A percentile compares a stretch with the other conserved stretches of the same genome.
Conservation (phyloP, 441 rosid genomes). For the Erodium trifolium region DNA sequence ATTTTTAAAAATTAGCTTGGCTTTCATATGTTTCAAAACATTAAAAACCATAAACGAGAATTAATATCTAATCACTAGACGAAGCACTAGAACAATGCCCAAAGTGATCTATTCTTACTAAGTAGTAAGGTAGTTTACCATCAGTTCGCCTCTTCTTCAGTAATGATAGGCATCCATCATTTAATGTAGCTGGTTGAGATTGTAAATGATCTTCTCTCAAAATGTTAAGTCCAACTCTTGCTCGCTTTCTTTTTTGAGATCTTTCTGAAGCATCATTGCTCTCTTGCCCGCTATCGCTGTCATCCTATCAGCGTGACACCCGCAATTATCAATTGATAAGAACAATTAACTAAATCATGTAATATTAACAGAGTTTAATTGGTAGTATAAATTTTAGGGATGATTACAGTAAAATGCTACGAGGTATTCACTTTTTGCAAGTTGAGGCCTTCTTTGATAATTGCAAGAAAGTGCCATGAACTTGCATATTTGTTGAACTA, state of each 20-base stretch:
- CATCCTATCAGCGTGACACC: slow-evolving; percentile 42
- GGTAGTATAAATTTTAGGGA: no score
- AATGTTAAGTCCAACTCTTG: slow-evolving; percentile 30
- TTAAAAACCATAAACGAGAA: slow-evolving; percentile 10
- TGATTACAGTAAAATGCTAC: no score
- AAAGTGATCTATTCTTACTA: slow-evolving; percentile 11
- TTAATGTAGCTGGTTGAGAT: slow-evolving; percentile 34
- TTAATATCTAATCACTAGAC: slow-evolving; percentile 3
- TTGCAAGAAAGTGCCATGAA: no score
- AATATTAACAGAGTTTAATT: not conserved
- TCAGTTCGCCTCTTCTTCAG: slow-evolving; percentile 50
- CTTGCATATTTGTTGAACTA: no score
- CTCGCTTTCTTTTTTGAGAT: slow-evolving; percentile 51
- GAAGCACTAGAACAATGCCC: slow-evolving; percentile 18
- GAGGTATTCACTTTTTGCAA: no score
- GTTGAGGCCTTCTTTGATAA: no score
- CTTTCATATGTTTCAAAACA: slow-evolving; percentile 4
- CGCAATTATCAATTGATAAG: not conserved
- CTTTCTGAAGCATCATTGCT: slow-evolving; percentile 41
- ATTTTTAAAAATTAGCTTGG: not conserved
- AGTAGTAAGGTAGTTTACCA: slow-evolving; percentile 37
- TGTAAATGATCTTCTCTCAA: slow-evolving; percentile 39
- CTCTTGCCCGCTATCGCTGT: slow-evolving; percentile 67
- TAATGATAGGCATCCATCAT: slow-evolving; percentile 63
- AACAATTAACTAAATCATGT: not conserved